Evolutionary conservation across 768 basidiomycete species (phyloP).

Genomic region (Boletus vinaceobasis): DNA sequence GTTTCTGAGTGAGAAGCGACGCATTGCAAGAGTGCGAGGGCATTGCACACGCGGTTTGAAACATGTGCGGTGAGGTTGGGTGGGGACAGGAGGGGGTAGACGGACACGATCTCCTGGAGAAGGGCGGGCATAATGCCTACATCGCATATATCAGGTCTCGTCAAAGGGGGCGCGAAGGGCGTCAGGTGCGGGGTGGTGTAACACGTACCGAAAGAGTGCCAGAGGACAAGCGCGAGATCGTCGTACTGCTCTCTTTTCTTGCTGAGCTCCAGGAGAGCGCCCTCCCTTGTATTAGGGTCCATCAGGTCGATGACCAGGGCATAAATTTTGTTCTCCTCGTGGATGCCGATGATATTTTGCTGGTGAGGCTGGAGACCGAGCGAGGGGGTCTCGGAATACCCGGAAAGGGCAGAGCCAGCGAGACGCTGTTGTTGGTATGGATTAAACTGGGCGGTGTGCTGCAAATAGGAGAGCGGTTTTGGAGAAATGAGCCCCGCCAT

Average conservation of each 20-base stretch:
- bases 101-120: slow-evolving; percentile 96
- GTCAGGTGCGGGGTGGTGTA: not conserved
- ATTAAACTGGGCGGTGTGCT: slow-evolving; percentile 58
- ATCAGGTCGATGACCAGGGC: slow-evolving; percentile 83
- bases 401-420: slow-evolving; percentile 27
- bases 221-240: slow-evolving; percentile 93
- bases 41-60: slow-evolving; percentile 98
- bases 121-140: slow-evolving; percentile 96
- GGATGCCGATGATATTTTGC: slow-evolving; percentile 50
- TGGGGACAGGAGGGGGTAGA: slow-evolving; percentile 93
- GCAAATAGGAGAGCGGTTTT: slow-evolving; percentile 60
- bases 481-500: slow-evolving; percentile 67
- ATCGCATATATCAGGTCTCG: not conserved
- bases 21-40: slow-evolving; percentile 94
- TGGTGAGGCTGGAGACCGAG: slow-evolving; percentile 50
- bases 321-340: slow-evolving; percentile 85
- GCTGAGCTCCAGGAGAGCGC: slow-evolving; percentile 89
- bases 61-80: slow-evolving; percentile 96
- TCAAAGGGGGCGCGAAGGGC: not conserved
- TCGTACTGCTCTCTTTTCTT: slow-evolving; percentile 99
- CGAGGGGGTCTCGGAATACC: slow-evolving; percentile 64
- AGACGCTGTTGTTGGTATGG: slow-evolving; percentile 51
- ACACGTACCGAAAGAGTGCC: slow-evolving; percentile 91
- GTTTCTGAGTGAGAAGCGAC: slow-evolving; percentile 98
- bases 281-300: slow-evolving; percentile 80